Percentiles rank a stretch among this genome's conserved stretches.
These are phyloP conservation scores for Tricholoma furcatifolium DNA, from an alignment of 768 basidiomycete species.

Conservation along the genomic window DNA sequence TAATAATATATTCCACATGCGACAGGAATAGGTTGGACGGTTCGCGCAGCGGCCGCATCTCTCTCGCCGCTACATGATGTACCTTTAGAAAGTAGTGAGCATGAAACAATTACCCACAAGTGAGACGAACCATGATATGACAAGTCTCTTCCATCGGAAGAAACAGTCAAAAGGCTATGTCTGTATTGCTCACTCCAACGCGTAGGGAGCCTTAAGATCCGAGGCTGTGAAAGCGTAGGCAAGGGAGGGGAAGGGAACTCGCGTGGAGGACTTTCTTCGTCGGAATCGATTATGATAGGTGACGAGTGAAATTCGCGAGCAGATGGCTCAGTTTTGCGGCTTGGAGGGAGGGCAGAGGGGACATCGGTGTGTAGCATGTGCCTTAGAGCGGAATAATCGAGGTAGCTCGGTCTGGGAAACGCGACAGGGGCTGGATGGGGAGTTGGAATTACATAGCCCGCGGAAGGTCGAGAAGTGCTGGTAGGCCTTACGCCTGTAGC, in stretches of 20 bases:
- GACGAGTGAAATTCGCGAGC: constrained; percentile 19
- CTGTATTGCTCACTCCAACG: constrained; percentile 77
- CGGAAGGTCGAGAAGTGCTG: constrained; percentile 27
- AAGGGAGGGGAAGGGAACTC: constrained; percentile 30
- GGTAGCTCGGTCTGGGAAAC: constrained; percentile 71
- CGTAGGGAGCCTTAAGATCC: constrained; percentile 62
- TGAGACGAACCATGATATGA: constrained; percentile 57
- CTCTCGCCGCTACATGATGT: constrained; percentile 60
- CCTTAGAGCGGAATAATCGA: constrained; percentile 74
- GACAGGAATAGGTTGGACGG: constrained; percentile 74
- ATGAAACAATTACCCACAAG: neutral
- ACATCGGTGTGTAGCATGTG: constrained; percentile 63
- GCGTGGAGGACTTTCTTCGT: constrained; percentile 63
- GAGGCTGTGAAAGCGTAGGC: constrained; percentile 32
- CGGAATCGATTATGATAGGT: constrained; percentile 49
- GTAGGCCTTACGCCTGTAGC: constrained; percentile 29
- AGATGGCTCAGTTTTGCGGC: constrained; percentile 35
- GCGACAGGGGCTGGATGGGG: constrained; percentile 31
- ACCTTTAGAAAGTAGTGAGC: constrained; percentile 31
- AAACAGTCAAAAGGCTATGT: constrained; percentile 56
- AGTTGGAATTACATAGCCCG: constrained; percentile 26
- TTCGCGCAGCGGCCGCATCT: constrained; percentile 83
- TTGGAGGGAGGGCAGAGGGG: constrained; percentile 33
- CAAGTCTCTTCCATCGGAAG: constrained; percentile 71
- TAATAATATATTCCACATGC: constrained; percentile 94